These are phyloP conservation scores for Pyrrhoderma lamaoense DNA, from an alignment of 1,284 basidiomycete genomes.

Conservation along the genomic window DNA sequence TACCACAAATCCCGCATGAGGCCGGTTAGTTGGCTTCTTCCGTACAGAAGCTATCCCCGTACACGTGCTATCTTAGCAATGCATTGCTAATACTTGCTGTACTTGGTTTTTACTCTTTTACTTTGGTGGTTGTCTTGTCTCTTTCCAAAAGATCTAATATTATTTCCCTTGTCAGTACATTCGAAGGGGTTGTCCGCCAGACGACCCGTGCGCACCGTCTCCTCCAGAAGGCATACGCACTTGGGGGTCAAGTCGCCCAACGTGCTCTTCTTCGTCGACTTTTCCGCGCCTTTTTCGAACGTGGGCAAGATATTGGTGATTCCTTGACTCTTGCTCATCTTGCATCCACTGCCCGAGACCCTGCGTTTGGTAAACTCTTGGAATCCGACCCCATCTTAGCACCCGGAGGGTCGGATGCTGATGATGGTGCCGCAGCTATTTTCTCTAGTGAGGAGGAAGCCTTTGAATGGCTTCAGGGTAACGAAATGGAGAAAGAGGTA, in stretches of 20 bases:
- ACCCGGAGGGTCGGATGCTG: conserved; percentile 25
- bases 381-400: conserved; percentile 39
- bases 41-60: no score
- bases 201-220: conserved; percentile 69
- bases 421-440: conserved; percentile 6
- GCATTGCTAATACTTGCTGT: no score
- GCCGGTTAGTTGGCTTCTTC: no score
- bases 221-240: conserved; percentile 58
- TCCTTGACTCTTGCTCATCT: conserved; percentile 51
- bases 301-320: conserved; percentile 58
- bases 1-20: no score
- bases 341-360: conserved; percentile 32
- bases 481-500: conserved; percentile 63
- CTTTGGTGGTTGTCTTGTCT: background rate
- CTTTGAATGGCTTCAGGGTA: conserved; percentile 39
- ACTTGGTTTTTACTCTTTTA: background rate
- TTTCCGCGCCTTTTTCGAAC: conserved; percentile 63
- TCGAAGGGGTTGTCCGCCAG: conserved; percentile 54
- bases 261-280: conserved; percentile 47
- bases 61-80: no score
- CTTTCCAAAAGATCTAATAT: background rate
- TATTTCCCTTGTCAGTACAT: conserved; percentile 32
- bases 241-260: conserved; percentile 62
- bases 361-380: conserved; percentile 22
- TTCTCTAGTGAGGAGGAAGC: conserved; percentile 12